Percentiles rank a stretch among this genome's conserved stretches.
These are phyloP conservation scores for Soucietia sequanensis DNA, from an alignment of 805 yeast genomes.

Conservation along the genomic window DNA sequence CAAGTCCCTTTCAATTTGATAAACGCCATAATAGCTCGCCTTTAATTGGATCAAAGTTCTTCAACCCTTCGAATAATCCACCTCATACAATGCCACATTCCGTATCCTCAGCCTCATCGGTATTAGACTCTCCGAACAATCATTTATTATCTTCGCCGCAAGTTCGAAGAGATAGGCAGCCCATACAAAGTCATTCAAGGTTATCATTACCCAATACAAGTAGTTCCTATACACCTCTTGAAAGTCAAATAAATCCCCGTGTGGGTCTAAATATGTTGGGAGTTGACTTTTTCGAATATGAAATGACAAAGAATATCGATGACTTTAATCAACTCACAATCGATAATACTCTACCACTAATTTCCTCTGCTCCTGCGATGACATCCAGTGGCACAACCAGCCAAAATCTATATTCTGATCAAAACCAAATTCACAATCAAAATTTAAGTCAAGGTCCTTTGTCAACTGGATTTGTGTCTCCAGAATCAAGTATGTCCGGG, in stretches of 20 bases:
- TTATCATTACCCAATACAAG: no score
- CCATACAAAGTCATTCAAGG: no score
- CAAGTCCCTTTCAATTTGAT: slow-evolving; percentile 1
- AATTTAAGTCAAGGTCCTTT: background rate
- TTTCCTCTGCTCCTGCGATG: background rate
- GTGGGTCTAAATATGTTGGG: background rate
- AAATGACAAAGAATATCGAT: background rate
- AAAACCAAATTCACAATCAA: no score
- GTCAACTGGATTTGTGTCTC: background rate
- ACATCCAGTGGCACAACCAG: no score
- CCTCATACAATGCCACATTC: slow-evolving; percentile 2
- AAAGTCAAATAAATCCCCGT: no score
- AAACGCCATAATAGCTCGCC: slow-evolving; percentile 15
- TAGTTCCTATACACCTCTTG: no score
- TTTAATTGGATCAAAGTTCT: slow-evolving; percentile 12
- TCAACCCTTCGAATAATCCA: slow-evolving; percentile 1
- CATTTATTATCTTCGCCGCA: no score
- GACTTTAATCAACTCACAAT: background rate
- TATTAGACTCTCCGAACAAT: no score
- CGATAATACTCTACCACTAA: background rate
- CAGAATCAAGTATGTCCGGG: background rate
- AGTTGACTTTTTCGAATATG: background rate
- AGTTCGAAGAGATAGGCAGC: no score
- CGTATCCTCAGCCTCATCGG: no score
- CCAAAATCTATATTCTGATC: no score